Conservation (phyloP, 768 basidiomycete genomes). For the Dendrothele bispora region DNA sequence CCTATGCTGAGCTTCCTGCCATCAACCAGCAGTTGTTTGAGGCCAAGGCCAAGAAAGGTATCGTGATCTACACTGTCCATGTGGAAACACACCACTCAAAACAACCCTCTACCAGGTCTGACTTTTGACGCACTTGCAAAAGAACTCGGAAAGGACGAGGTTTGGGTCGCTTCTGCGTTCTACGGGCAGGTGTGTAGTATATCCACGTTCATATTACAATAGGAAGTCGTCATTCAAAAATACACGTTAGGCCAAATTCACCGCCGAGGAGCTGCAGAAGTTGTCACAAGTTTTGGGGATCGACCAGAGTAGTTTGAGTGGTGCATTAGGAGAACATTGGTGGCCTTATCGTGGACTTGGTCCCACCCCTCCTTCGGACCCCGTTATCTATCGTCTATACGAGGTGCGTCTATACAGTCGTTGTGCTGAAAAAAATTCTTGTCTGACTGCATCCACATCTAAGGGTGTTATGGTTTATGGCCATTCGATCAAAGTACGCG, state of each 20-base stretch:
- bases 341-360: conserved; percentile 74
- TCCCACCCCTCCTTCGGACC: conserved; percentile 73
- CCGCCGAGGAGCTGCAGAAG: conserved; percentile 54
- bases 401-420: conserved; percentile 46
- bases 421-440: not conserved
- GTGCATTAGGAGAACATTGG: conserved; percentile 62
- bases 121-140: conserved; percentile 72
- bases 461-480: conserved; percentile 78
- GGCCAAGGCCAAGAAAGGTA: conserved; percentile 69
- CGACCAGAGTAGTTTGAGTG: conserved; percentile 33
- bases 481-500: conserved; percentile 68
- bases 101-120: conserved; percentile 41
- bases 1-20: conserved; percentile 53
- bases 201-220: not conserved
- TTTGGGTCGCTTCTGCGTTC: conserved; percentile 82
- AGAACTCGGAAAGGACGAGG: conserved; percentile 68
- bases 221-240: not conserved
- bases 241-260: conserved; percentile 61
- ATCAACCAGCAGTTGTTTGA: conserved; percentile 53
- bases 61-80: no score
- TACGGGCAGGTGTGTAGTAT: conserved; percentile 64
- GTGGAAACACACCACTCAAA: not conserved
- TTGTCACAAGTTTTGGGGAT: conserved; percentile 54
- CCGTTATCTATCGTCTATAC: conserved; percentile 78
- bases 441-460: not conserved